Base-by-base conservation (phyloP, 2,329 filamentous ascomycete genomes). In the Magnaporthales sp. region DNA sequence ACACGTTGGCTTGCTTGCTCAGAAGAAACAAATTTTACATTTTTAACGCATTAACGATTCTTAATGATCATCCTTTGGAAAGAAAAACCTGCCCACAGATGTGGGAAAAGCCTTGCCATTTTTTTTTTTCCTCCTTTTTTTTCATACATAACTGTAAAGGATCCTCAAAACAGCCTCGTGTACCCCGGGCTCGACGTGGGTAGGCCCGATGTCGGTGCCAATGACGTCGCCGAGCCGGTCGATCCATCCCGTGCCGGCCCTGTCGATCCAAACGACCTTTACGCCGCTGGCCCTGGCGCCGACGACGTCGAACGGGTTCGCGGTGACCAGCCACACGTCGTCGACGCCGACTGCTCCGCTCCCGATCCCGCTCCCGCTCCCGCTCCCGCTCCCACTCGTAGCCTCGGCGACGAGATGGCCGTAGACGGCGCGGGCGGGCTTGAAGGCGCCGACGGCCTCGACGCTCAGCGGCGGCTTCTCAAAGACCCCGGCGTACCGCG, bases 301-400 rank as follows among this genome's bases (percentile, higher is more conserved):
- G 0, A 87, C 82, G 19, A 90, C 78, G 73, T 93, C 90, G 73
- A 93, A 93, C 2, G 90, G 87, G 73, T 93, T 93, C 1, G 86
- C 85, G 70, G 84, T 90, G 6, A 93, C 82, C 8, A 93, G 75
- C 88, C 89, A 92, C 15, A 92, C 80, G 29, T 83, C 78, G 1
- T 74, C 77, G 69, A 81, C 78, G 24, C 80, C 71, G 0, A 75
- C 77, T 56, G 77, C 70, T 70, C 82, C 83, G 22, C 80, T 71
- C 0, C 75, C 77, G 54, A 77, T 70, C 70, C 82, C 83, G 3
- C 82, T 83, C 5, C 15, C 32, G 32, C 32, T 6, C 0, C 13
- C 32, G 32, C 13, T 46, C 38, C 38, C 19, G 38, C 38, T 46
- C 38, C 15, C 38, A n/a, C n/a, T n/a, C 15, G 38, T 51, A 2